Evolutionary conservation across 441 rosid genomes (phyloP).

Genomic region (Cnidoscolus chayamansa): DNA sequence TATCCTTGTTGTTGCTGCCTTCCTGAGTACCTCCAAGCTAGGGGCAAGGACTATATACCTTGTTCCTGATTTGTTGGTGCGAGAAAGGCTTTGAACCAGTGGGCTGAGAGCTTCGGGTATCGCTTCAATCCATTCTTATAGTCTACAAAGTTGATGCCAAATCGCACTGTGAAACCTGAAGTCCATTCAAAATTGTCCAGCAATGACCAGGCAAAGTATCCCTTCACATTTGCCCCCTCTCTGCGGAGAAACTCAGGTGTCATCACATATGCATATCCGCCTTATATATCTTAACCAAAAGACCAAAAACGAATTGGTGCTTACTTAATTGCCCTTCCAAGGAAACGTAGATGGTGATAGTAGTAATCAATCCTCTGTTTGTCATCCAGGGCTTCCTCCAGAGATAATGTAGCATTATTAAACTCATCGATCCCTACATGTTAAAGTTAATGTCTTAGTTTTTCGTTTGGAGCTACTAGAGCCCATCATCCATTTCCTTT

Average conservation of each 20-base stretch:
- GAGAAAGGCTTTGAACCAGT: conserved; percentile 29
- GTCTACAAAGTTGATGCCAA: conserved; percentile 43
- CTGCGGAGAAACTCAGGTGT: not conserved
- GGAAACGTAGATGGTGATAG: conserved; percentile 17
- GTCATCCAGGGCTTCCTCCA: conserved; percentile 19
- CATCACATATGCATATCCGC: too few relatives aligned
- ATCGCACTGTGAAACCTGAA: conserved; percentile 34
- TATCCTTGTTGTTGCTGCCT: not conserved
- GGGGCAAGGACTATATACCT: too few relatives aligned
- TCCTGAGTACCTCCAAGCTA: too few relatives aligned
- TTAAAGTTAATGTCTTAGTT: too few relatives aligned
- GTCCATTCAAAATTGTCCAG: conserved; percentile 40
- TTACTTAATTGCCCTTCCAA: conserved; percentile 27
- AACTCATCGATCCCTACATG: conserved; percentile 27
- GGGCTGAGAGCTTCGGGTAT: conserved; percentile 38
- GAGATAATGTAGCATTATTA: conserved; percentile 19
- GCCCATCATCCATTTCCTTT: too few relatives aligned
- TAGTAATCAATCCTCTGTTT: conserved; percentile 12
- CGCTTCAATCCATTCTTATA: conserved; percentile 32
- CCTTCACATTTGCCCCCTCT: conserved; percentile 39
- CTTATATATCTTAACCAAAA: too few relatives aligned
- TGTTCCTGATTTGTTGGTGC: not conserved
- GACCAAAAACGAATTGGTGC: not conserved
- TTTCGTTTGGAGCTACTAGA: too few relatives aligned
- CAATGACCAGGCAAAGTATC: conserved; percentile 41